Evolutionary conservation across 2,329 filamentous ascomycete genomes (phyloP).

Genomic region (Fonsecaea erecta): DNA sequence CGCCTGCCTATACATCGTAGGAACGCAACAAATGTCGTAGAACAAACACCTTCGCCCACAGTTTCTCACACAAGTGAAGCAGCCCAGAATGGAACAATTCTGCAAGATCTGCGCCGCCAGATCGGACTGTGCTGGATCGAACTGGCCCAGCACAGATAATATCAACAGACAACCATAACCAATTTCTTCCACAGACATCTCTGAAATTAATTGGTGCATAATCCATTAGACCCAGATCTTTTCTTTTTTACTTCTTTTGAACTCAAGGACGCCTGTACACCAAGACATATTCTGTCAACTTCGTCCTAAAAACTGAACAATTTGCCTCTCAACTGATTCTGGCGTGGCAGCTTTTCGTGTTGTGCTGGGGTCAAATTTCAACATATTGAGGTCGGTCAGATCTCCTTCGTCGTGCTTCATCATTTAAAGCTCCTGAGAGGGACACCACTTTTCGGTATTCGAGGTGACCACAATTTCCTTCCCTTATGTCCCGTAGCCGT

Average conservation of each 20-base stretch:
- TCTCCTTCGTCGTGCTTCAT: not conserved
- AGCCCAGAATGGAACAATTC: too few relatives aligned
- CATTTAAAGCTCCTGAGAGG: not conserved
- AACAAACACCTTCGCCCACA: too few relatives aligned
- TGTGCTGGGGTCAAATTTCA: not conserved
- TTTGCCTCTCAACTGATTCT: not conserved
- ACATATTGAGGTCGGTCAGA: not conserved
- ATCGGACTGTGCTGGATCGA: not conserved
- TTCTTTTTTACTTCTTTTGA: not conserved
- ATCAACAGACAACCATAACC: too few relatives aligned
- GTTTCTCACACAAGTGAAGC: too few relatives aligned
- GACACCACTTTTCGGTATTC: not conserved
- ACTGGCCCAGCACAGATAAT: too few relatives aligned
- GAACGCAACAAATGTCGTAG: too few relatives aligned
- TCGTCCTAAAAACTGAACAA: not conserved
- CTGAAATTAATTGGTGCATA: not conserved
- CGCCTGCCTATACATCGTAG: too few relatives aligned
- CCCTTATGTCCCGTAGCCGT: slow-evolving; percentile 34
- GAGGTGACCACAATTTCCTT: not conserved
- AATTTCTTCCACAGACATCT: not conserved
- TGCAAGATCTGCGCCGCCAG: too few relatives aligned
- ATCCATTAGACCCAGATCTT: not conserved
- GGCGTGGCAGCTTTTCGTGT: not conserved
- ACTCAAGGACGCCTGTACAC: not conserved
- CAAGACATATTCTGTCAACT: not conserved